Evolutionary conservation across 2,329 filamentous ascomycete species (phyloP).

Genomic region (Ascomycota sp.): DNA sequence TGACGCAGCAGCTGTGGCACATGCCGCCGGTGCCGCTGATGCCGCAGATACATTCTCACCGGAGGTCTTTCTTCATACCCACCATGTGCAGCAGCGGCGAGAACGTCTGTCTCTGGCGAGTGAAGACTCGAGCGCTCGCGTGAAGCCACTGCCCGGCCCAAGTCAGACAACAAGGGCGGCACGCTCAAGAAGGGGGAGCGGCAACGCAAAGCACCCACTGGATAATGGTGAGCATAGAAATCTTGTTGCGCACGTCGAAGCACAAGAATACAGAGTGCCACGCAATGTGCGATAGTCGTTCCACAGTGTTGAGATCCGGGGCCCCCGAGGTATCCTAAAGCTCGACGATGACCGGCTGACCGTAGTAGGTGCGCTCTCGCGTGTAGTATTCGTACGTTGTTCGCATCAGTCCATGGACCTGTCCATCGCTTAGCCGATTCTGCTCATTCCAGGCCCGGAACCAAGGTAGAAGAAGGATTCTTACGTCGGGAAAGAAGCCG

Average conservation of each 20-base stretch:
- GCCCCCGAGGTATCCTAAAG: slow-evolving; percentile 20
- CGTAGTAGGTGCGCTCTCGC: slow-evolving; percentile 8
- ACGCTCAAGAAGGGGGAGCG: no score
- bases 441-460: no score
- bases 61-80: slow-evolving; percentile 15
- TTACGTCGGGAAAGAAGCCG: slow-evolving; percentile 17
- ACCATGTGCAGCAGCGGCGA: slow-evolving; percentile 12
- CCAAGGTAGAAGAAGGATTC: no score
- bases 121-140: neutral
- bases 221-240: slow-evolving; percentile 13
- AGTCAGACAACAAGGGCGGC: no score
- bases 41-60: slow-evolving; percentile 6
- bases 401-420: slow-evolving; percentile 9
- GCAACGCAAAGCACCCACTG: slow-evolving; percentile 13
- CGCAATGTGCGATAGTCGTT: slow-evolving; percentile 13
- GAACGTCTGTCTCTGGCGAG: slow-evolving; percentile 3
- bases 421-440: neutral
- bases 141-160: neutral
- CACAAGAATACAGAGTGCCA: slow-evolving; percentile 19
- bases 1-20: slow-evolving; percentile 7
- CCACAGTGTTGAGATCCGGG: slow-evolving; percentile 14
- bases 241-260: slow-evolving; percentile 16
- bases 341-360: slow-evolving; percentile 11
- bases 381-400: slow-evolving; percentile 16
- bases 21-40: neutral